phyloP scores from a whole-genome alignment of 306 rosid species.

The Calophaca sinica region DNA sequence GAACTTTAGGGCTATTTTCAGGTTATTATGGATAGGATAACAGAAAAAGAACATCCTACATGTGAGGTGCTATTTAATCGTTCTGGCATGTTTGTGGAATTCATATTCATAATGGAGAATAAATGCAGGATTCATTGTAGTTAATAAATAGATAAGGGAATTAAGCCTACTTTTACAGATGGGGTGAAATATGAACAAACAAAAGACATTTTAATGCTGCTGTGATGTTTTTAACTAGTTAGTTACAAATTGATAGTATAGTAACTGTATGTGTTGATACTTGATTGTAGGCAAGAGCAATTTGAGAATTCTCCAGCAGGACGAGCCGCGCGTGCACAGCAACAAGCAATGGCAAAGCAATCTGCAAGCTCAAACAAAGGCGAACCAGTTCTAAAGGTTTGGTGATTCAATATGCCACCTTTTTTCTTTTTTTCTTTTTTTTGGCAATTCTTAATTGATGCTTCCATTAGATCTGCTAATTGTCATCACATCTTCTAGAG shows the following conservation, averaged over 20 bases:
- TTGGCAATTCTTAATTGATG: constrained; percentile 22
- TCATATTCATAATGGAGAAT: not conserved
- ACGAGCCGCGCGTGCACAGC: constrained; percentile 88
- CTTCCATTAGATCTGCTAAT: not conserved
- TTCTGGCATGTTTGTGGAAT: constrained; percentile 12
- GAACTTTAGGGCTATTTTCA: not conserved
- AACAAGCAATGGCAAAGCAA: constrained; percentile 72
- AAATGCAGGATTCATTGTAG: not conserved
- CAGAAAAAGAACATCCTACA: not conserved
- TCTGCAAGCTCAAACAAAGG: constrained; percentile 70
- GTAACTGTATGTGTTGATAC: constrained; percentile 19
- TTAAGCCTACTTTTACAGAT: constrained; percentile 3
- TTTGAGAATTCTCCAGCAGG: constrained; percentile 88
- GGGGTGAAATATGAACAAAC: not conserved
- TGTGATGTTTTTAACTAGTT: not conserved
- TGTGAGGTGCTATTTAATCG: not conserved
- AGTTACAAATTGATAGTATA: constrained; percentile 1
- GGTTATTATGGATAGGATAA: not conserved
- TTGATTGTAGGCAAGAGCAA: constrained; percentile 82
- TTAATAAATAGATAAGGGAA: constrained; percentile 1
- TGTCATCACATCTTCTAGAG: not conserved
- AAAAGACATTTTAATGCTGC: not conserved
- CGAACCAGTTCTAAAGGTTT: constrained; percentile 84
- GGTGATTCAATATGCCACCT: constrained; percentile 26
- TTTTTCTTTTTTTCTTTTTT: too few relatives aligned